Evolutionary conservation across 2,329 filamentous ascomycete species (phyloP), one percentile per base, ranked within the genome.

Genomic region (Exophiala oligosperma): DNA sequence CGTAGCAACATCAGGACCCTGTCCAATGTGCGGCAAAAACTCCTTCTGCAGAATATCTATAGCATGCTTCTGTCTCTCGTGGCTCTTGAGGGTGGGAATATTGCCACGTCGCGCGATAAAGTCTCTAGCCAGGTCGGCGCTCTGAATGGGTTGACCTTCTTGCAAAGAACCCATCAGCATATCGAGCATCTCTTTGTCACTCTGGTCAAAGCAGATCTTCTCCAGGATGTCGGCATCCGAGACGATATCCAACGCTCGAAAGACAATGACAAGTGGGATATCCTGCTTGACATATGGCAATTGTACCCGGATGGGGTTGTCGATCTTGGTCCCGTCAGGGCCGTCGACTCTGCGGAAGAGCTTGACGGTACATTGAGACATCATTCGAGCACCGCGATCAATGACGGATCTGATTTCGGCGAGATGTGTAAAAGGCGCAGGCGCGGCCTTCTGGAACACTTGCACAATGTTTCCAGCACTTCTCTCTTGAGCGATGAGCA

Each of bases 381-480:
- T 95, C 52, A 99, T 84, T 28, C 95, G 85, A 0, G 93, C 97
- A 12, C 95, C 94, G 74, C 96, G 97, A 74, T 99, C 94, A 7
- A 97, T 85, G 1, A 95, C 93, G 74, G 92, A 97, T 76, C 94
- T 85, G 68, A 99, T 97, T 75, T 99, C 94, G 11, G 94, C 95
- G 24, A 93, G 89, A 74, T 94, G 96, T 1, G 92, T 92, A 63
- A 91, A 96, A 8, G 91, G 90, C 65, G 91, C 93, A n/a, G 92
- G 91, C 67, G 88, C 84, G 0, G 93, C 91, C 79, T 99, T 99
- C 77, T 96, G 93, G 84, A 99, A 99, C 28, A 99, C 93, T 76
- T 99, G 94, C 4, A 99, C 94, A 59, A 97, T 99, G 71, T 99
- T 99, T 71, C 93, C 94, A 41, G 94, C 94, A 72, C 92, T 97